Evolutionary conservation across 345 rosid genomes (phyloP).

Genomic region (Syzygium oleosum): DNA sequence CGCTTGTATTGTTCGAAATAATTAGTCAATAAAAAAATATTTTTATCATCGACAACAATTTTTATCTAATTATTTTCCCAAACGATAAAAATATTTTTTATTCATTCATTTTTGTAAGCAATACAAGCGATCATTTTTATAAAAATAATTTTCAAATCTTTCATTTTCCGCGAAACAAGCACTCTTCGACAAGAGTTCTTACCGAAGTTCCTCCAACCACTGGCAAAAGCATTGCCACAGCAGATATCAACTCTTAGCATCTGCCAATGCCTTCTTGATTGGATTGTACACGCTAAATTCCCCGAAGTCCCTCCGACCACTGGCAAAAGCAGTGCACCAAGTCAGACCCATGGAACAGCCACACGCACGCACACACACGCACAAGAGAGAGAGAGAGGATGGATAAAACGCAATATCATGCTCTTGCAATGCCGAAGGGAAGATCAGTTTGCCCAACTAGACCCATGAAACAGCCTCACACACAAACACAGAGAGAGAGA

Average conservation of each 20-base stretch:
- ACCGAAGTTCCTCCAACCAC: background rate
- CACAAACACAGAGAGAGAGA: background rate
- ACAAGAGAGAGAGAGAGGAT: background rate
- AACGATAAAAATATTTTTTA: no score
- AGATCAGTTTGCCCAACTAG: background rate
- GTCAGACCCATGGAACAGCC: conserved; percentile 41
- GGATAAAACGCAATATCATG: background rate
- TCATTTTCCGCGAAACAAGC: no score
- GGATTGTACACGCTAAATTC: conserved; percentile 89
- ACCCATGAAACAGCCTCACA: conserved; percentile 24
- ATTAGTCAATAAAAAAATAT: no score
- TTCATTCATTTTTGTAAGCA: no score
- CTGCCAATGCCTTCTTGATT: conserved; percentile 21
- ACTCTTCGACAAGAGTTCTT: background rate
- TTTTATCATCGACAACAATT: no score
- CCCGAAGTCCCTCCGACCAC: conserved; percentile 89
- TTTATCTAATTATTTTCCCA: no score
- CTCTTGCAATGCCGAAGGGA: background rate
- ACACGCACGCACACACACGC: background rate
- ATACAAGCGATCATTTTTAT: no score
- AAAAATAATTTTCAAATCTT: no score
- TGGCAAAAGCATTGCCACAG: background rate
- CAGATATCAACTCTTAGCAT: background rate
- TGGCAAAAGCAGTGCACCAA: conserved; percentile 38
- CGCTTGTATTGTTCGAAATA: no score